Base-by-base conservation (phyloP, 2,329 filamentous ascomycete genomes). In the Myriangium duriaei region DNA sequence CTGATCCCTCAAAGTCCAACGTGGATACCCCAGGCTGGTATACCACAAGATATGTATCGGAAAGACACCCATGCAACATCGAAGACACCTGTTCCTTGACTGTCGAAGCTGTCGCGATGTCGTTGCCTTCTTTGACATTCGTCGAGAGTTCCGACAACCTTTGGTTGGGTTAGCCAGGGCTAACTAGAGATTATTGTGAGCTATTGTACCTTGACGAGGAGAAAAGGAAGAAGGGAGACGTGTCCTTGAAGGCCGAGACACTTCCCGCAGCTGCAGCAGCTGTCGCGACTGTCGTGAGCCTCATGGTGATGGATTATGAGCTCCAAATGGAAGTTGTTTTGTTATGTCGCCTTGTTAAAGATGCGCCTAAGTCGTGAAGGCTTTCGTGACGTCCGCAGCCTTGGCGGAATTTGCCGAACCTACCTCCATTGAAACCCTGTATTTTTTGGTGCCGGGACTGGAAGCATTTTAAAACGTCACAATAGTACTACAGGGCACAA, bases 151-250 rank as follows among this genome's bases (percentile, higher is more conserved):
- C 21, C 7, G 21, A 7, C n/a, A 26, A n/a, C 21, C 21, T 26
- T 26, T 7, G 21, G n/a, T 7, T 7, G n/a, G n/a, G 21, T 26
- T n/a, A 26, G 21, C 7, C 21, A 36, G 46, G 40, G 21, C 7
- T 26, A 26, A n/a, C 21, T 26, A 26, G n/a, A 26, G 21, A 26
- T n/a, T 26, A 7, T 53, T 44, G 44, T 46, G 28, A 47, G 36
- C 4, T 29, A 19, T 30, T 10, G 14, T 78, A 94, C 87, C 78
- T 67, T 45, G 80, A 72, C 32, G 80, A 88, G 19, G 88, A 95
- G 58, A 92, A 79, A 48, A 95, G 65, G 56, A 94, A 72, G 60
- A 94, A 91, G 12, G 91, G 88, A 39, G 84, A 87, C 2, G 87
- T 85, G 60, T 94, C 80, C 45, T 74, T 76, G 58, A 94, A 91